These are phyloP conservation scores for Rhipidocladum racemiflorum DNA, from an alignment of 176 grass and related monocot genomes.

Conservation along the genomic window DNA sequence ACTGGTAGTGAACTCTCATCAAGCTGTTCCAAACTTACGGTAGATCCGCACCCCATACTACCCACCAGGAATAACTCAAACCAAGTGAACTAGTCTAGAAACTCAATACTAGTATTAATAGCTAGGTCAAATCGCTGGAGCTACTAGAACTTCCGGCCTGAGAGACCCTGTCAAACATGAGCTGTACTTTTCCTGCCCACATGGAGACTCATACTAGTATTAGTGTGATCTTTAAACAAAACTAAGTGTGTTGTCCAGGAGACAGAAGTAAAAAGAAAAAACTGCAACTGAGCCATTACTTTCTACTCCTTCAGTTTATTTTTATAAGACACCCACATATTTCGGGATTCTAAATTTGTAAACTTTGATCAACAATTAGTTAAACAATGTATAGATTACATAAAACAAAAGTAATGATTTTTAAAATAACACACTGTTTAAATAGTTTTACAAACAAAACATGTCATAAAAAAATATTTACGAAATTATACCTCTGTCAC, in stretches of 20 bases:
- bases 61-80: constrained; percentile 20
- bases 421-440: no score
- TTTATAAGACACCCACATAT: no score
- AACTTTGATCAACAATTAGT: no score
- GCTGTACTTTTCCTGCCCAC: constrained; percentile 29
- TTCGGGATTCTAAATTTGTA: no score
- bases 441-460: no score
- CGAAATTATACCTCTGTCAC: no score
- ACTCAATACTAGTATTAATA: constrained; percentile 6
- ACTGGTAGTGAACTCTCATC: constrained; percentile 1
- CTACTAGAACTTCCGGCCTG: constrained; percentile 4
- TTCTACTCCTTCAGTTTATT: no score
- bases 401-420: no score
- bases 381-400: no score
- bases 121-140: constrained; percentile 36
- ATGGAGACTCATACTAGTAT: no score
- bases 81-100: constrained; percentile 29
- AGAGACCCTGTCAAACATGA: constrained; percentile 25
- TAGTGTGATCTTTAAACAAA: neutral
- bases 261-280: neutral
- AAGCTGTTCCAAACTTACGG: neutral
- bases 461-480: no score
- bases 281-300: neutral
- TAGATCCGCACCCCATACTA: neutral
- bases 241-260: neutral